Evolutionary conservation across 192 early-diverging fungal species (phyloP).

Genomic region (Geranomyces variabilis): DNA sequence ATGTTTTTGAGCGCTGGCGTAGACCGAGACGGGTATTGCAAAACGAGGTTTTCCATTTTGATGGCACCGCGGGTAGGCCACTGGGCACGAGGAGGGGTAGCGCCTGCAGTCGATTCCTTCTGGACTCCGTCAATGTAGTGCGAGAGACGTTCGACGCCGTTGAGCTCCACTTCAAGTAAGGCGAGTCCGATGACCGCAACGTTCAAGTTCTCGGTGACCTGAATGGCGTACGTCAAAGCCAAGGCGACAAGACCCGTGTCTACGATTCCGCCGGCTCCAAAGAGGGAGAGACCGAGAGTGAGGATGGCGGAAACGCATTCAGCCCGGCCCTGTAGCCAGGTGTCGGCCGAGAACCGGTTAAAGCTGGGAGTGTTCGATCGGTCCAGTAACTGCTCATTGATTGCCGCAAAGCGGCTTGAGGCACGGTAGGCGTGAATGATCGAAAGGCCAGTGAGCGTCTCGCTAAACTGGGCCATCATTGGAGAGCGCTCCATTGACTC

Average conservation of each 20-base stretch:
- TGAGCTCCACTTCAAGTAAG: conserved; percentile 39
- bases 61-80: conserved; percentile 52
- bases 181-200: conserved; percentile 15
- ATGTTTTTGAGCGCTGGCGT: conserved; percentile 58
- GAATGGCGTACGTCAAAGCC: conserved; percentile 38
- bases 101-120: conserved; percentile 7
- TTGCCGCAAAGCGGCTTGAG: background rate
- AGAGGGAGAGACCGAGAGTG: conserved; percentile 17
- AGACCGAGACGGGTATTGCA: conserved; percentile 41
- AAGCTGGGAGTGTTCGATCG: conserved; percentile 11
- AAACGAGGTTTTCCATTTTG: conserved; percentile 36
- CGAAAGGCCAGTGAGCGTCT: conserved; percentile 62
- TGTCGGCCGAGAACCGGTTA: conserved; percentile 6
- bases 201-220: conserved; percentile 49
- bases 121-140: conserved; percentile 43
- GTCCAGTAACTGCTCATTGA: background rate
- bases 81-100: conserved; percentile 24
- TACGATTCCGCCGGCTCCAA: conserved; percentile 48
- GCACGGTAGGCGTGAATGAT: conserved; percentile 71
- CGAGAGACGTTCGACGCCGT: conserved; percentile 47
- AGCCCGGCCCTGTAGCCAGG: conserved; percentile 31
- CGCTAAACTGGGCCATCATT: conserved; percentile 65
- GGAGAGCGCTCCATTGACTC: conserved; percentile 77
- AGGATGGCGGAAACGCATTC: conserved; percentile 13
- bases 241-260: no score